Evolutionary conservation across 148 eudicot genomes (phyloP).

Genomic region (Camellia sinensis): DNA sequence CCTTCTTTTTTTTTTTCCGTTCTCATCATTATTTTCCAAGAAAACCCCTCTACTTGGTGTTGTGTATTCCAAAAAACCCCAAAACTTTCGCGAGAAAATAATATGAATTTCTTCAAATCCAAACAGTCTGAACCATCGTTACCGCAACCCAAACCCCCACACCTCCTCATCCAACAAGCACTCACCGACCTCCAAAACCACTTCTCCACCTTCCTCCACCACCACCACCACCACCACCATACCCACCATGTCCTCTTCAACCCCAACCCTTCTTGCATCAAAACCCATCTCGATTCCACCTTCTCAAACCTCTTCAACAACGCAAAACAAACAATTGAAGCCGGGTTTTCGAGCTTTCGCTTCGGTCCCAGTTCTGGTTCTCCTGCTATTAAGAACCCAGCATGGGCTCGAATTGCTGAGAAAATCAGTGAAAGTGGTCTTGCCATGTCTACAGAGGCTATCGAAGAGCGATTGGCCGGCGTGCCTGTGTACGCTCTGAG

Average conservation of each 20-base stretch:
- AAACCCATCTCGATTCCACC: conserved; percentile 39
- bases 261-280: conserved; percentile 15
- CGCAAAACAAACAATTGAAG: conserved; percentile 8
- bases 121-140: conserved; percentile 2
- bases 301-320: conserved; percentile 23
- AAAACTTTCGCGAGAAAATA: conserved; percentile 11
- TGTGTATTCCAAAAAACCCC: conserved; percentile 1
- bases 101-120: conserved; percentile 7
- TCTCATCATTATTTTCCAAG: too few relatives aligned
- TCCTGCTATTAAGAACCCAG: conserved; percentile 9
- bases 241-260: conserved; percentile 18
- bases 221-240: conserved; percentile 18
- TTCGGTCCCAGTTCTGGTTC: background rate
- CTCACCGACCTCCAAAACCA: conserved; percentile 42
- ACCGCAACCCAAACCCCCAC: conserved; percentile 13
- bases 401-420: conserved; percentile 36
- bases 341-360: conserved; percentile 16
- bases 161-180: conserved; percentile 40
- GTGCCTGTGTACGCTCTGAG: conserved; percentile 73
- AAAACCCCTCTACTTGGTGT: too few relatives aligned
- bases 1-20: too few relatives aligned
- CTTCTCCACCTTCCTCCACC: conserved; percentile 26
- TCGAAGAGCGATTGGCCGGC: conserved; percentile 76
- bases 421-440: background rate
- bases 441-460: conserved; percentile 44